Percentiles rank a stretch among this genome's conserved stretches.
phyloP scores from a whole-genome alignment of 2,329 filamentous ascomycete genomes.

The Alternaria ethzedia region DNA sequence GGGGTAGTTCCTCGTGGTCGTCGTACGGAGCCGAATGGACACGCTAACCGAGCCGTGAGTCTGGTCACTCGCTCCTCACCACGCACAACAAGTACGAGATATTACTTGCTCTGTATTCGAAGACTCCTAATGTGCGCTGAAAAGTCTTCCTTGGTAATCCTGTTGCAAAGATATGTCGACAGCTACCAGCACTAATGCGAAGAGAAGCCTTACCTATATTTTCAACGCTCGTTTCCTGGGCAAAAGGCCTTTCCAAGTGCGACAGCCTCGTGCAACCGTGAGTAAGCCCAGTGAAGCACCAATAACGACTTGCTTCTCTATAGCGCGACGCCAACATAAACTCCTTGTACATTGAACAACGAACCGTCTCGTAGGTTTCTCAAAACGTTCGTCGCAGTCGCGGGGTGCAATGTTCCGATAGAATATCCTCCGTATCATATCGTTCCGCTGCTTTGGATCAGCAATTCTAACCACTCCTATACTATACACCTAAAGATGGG shows the following conservation, averaged over 20 bases:
- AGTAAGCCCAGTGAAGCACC: neutral
- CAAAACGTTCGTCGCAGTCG: neutral
- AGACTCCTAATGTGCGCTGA: neutral
- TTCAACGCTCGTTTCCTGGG: too few relatives aligned
- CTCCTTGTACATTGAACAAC: neutral
- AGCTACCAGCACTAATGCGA: neutral
- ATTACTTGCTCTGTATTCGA: neutral
- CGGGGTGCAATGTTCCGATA: neutral
- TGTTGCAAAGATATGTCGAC: neutral
- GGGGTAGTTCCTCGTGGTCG: neutral
- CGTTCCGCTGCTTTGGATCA: neutral
- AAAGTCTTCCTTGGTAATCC: accelerated
- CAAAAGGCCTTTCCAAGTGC: neutral
- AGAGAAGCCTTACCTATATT: neutral
- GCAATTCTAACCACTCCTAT: neutral
- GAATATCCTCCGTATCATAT: neutral
- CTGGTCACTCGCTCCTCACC: neutral
- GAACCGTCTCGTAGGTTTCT: neutral
- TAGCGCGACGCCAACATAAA: neutral
- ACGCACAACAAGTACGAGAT: neutral
- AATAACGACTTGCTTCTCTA: neutral
- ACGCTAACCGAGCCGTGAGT: neutral
- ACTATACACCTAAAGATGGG: too few relatives aligned
- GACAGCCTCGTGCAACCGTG: neutral
- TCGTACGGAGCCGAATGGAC: neutral